phyloP scores from a whole-genome alignment of 106 monocot species.

The Phalaenopsis equestris region DNA sequence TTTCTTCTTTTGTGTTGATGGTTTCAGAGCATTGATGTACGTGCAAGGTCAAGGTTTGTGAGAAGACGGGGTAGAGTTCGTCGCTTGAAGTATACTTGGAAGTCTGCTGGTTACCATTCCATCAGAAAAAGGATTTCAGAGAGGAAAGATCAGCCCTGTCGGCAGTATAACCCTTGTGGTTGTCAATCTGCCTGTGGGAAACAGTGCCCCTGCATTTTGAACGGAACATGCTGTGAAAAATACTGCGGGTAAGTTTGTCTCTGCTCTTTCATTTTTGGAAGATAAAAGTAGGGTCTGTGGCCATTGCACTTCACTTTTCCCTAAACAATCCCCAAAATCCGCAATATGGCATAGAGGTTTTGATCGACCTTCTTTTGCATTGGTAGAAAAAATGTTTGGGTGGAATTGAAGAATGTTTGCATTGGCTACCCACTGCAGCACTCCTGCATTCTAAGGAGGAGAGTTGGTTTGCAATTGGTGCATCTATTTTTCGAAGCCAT shows the following conservation, averaged over 20 bases:
- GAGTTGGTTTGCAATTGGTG: neutral
- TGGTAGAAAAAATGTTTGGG: neutral
- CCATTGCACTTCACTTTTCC: neutral
- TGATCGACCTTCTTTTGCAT: neutral
- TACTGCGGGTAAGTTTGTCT: slow-evolving; percentile 71
- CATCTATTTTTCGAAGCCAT: neutral
- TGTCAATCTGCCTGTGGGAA: slow-evolving; percentile 93
- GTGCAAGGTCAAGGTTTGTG: slow-evolving; percentile 79
- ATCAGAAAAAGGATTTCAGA: slow-evolving; percentile 91
- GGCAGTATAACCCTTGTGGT: slow-evolving; percentile 92
- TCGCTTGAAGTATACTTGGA: slow-evolving; percentile 93
- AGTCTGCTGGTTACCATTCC: slow-evolving; percentile 92
- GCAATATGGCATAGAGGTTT: neutral
- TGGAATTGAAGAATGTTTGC: neutral
- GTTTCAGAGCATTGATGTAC: slow-evolving; percentile 56
- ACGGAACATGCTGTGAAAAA: slow-evolving; percentile 97
- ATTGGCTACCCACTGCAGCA: neutral
- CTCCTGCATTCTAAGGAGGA: neutral
- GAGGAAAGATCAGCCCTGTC: slow-evolving; percentile 93
- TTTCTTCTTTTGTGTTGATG: neutral
- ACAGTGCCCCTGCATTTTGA: slow-evolving; percentile 81
- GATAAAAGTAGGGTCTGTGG: neutral
- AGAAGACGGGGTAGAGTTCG: slow-evolving; percentile 94
- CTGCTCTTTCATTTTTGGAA: neutral
- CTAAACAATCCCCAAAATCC: neutral